Percentiles rank a stretch among this genome's conserved stretches.
These are phyloP conservation scores for Chaetoceros tenuissimus DNA, from an alignment of 108 stramenopile genomes.

Conservation along the genomic window DNA sequence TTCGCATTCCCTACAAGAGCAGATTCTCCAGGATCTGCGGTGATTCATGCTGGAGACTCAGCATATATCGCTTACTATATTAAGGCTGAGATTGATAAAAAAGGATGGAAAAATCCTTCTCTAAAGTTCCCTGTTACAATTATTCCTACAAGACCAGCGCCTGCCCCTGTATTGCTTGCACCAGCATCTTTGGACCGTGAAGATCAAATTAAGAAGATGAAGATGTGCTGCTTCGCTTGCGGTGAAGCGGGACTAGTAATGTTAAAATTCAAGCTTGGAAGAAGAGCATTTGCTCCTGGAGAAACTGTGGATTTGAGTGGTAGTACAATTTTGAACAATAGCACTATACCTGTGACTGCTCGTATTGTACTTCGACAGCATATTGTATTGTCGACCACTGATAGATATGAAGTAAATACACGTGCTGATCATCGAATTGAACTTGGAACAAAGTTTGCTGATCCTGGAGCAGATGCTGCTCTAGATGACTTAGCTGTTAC, in stretches of 20 bases:
- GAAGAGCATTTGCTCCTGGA: constrained; percentile 11
- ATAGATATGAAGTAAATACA: neutral
- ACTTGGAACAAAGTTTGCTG: neutral
- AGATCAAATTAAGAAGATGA: neutral
- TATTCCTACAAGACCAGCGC: constrained; percentile 9
- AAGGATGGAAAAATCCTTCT: constrained; percentile 9
- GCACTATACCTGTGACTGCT: neutral
- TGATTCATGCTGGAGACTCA: constrained; percentile 5
- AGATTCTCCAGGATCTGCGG: constrained; percentile 13
- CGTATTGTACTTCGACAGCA: constrained; percentile 4
- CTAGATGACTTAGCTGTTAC: neutral
- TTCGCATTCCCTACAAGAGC: constrained; percentile 10
- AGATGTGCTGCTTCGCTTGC: neutral
- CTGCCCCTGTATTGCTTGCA: neutral
- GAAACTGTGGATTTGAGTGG: constrained; percentile 4
- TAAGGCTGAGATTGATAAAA: constrained; percentile 6
- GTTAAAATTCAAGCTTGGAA: neutral
- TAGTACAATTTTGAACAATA: constrained; percentile 4
- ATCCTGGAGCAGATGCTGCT: neutral
- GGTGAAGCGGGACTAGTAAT: neutral
- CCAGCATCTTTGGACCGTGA: neutral
- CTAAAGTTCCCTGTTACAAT: constrained; percentile 1
- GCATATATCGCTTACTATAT: constrained; percentile 8
- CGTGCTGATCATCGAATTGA: neutral
- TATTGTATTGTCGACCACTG: neutral